Percentiles rank a stretch among this genome's conserved stretches.
These are phyloP conservation scores for Verbena officinalis DNA, from an alignment of 257 asterid genomes.

Conservation along the genomic window DNA sequence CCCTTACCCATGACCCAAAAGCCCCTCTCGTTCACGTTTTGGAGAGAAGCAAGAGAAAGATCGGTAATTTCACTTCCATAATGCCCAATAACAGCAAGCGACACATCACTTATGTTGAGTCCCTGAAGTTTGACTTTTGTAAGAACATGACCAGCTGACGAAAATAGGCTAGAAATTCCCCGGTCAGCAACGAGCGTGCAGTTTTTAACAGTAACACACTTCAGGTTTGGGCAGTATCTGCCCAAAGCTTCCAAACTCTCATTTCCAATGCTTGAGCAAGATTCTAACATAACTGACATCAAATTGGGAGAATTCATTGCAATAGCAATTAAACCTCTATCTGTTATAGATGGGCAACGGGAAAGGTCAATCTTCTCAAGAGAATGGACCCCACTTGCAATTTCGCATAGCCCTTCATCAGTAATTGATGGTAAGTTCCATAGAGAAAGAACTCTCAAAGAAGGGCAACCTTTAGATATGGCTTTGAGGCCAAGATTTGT, in stretches of 20 bases:
- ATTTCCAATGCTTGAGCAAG: slow-evolving; percentile 75
- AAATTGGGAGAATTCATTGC: slow-evolving; percentile 74
- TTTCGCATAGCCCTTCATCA: slow-evolving; percentile 70
- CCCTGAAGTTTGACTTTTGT: slow-evolving; percentile 60
- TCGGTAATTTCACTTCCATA: slow-evolving; percentile 66
- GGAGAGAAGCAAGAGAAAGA: slow-evolving; percentile 56
- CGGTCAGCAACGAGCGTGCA: slow-evolving; percentile 72
- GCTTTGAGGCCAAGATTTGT: slow-evolving; percentile 76
- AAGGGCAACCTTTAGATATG: slow-evolving; percentile 68
- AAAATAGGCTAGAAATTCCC: slow-evolving; percentile 66
- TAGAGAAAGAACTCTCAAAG: slow-evolving; percentile 63
- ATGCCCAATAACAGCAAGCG: slow-evolving; percentile 85
- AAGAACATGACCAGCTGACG: slow-evolving; percentile 60
- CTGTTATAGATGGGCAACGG: slow-evolving; percentile 69
- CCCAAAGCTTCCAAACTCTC: slow-evolving; percentile 69
- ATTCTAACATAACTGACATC: slow-evolving; percentile 62
- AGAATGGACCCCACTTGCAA: slow-evolving; percentile 60
- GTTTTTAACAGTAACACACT: slow-evolving; percentile 52
- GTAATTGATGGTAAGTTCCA: slow-evolving; percentile 66
- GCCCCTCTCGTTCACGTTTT: slow-evolving; percentile 77
- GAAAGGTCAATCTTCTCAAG: slow-evolving; percentile 80
- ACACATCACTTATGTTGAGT: slow-evolving; percentile 61
- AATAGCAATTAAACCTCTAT: slow-evolving; percentile 60
- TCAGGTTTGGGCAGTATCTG: slow-evolving; percentile 59
- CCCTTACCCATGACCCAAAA: slow-evolving; percentile 93